phyloP scores from a whole-genome alignment of 129 eudicot species.

The Saussurea involucrata region DNA sequence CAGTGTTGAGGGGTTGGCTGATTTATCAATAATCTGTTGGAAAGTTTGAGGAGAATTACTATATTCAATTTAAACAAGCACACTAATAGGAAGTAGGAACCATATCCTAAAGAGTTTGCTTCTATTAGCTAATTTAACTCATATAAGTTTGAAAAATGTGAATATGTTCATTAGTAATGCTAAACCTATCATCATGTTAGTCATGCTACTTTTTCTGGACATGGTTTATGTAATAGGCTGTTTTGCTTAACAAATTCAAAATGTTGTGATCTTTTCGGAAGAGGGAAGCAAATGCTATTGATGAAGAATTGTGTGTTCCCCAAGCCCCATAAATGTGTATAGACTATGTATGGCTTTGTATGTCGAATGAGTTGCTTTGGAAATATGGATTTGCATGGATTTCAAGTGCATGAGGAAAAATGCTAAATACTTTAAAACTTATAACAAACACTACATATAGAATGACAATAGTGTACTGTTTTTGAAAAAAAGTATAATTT shows the following conservation, averaged over 20 bases:
- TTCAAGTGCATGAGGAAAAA: background rate
- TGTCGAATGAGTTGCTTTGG: background rate
- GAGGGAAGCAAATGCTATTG: background rate
- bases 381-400: background rate
- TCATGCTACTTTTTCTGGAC: background rate
- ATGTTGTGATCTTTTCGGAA: background rate
- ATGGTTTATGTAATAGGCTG: background rate
- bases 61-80: background rate
- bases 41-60: background rate
- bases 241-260: background rate
- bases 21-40: background rate
- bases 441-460: background rate
- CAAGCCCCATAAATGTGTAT: background rate
- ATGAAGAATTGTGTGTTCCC: background rate
- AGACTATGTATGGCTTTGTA: background rate
- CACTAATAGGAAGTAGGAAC: background rate
- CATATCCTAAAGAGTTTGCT: background rate
- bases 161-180: background rate
- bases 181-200: background rate
- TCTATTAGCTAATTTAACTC: background rate
- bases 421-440: background rate
- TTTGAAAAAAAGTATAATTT: background rate
- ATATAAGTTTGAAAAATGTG: background rate
- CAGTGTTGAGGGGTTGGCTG: background rate
- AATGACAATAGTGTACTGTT: background rate